Percentiles rank a stretch among this genome's conserved stretches.
Conservation (phyloP, 441 rosid species). For the Eruca vesicaria region DNA sequence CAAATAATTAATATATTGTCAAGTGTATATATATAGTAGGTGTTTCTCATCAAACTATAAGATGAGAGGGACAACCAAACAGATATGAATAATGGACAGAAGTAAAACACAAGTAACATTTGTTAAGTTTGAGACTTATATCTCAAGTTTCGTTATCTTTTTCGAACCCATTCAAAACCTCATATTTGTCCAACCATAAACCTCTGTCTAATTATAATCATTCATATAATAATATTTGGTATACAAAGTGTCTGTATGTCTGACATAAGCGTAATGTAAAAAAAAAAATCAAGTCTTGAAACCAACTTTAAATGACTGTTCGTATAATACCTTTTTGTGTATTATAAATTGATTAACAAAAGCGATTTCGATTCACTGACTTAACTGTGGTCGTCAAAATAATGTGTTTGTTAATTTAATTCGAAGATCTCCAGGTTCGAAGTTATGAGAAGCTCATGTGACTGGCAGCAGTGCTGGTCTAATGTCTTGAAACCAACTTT, state of each 20-base stretch:
- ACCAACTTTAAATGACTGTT: no score
- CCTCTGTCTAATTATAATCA: not conserved
- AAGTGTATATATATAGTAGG: not conserved
- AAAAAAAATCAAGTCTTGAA: not conserved
- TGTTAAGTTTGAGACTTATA: slow-evolving; percentile 17
- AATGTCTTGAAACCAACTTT: no score
- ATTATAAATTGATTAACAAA: no score
- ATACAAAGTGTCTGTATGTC: not conserved
- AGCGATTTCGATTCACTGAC: no score
- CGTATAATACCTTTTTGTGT: no score
- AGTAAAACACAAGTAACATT: slow-evolving; percentile 25
- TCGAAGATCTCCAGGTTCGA: no score
- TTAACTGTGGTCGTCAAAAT: no score
- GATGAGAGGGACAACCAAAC: slow-evolving; percentile 24
- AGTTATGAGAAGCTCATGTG: no score
- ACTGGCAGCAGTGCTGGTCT: no score
- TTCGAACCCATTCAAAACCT: not conserved
- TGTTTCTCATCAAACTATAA: slow-evolving; percentile 2
- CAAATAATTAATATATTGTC: not conserved
- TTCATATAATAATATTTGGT: not conserved
- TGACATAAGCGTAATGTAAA: not conserved
- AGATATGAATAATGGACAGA: slow-evolving; percentile 12
- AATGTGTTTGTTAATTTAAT: no score
- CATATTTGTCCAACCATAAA: not conserved
- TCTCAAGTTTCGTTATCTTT: slow-evolving; percentile 19